Percentiles rank a stretch among this genome's conserved stretches.
phyloP scores from a whole-genome alignment of 2,329 filamentous ascomycete genomes.

The Xylariaceae sp. region DNA sequence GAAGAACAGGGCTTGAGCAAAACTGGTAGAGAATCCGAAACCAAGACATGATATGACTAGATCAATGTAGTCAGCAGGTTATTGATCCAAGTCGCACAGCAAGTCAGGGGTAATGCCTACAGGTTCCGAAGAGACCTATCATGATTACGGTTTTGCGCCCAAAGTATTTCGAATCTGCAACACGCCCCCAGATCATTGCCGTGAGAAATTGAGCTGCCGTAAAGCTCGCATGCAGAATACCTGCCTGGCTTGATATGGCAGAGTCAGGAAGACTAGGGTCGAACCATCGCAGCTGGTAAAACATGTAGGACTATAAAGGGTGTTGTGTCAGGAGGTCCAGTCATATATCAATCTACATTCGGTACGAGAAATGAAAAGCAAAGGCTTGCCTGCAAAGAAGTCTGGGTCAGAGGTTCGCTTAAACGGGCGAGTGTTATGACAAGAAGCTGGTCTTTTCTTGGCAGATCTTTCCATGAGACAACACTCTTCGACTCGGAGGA shows the following conservation, averaged over 20 bases:
- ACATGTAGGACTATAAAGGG: conserved; percentile 64
- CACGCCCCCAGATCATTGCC: conserved; percentile 75
- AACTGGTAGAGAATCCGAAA: conserved; percentile 66
- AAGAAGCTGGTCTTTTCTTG: conserved; percentile 70
- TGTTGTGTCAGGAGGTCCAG: too few species aligned
- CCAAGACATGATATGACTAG: conserved; percentile 57
- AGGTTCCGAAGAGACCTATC: conserved; percentile 67
- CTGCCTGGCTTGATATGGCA: conserved; percentile 71
- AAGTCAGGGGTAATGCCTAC: conserved; percentile 19
- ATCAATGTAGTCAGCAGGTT: conserved; percentile 7
- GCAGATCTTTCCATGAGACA: conserved; percentile 45
- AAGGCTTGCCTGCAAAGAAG: conserved; percentile 52
- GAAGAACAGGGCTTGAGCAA: conserved; percentile 59
- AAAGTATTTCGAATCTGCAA: conserved; percentile 58
- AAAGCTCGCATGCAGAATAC: conserved; percentile 73
- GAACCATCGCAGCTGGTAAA: conserved; percentile 84
- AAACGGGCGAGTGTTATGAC: conserved; percentile 75
- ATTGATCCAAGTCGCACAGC: too few species aligned
- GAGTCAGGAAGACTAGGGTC: conserved; percentile 50
- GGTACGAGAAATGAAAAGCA: not conserved
- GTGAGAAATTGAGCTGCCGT: conserved; percentile 79
- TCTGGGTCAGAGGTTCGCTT: conserved; percentile 79
- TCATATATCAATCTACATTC: too few species aligned
- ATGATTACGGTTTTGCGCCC: conserved; percentile 77
- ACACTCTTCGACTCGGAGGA: conserved; percentile 14